phyloP scores from a whole-genome alignment of 805 yeast species.

The Wickerhamomyces rabaulensis region DNA sequence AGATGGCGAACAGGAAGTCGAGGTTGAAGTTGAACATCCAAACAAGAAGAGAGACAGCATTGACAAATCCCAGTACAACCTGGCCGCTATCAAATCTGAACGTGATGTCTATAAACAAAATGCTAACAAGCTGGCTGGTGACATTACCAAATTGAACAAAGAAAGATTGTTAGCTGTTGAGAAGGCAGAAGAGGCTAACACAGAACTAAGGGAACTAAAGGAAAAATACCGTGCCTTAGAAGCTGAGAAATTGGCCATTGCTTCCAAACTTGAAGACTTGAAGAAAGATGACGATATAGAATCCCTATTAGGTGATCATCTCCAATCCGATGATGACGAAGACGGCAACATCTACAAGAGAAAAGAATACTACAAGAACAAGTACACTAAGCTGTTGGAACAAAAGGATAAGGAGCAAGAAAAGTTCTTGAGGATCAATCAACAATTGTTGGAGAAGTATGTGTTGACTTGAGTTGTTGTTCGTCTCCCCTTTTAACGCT shows the following conservation, averaged over 20 bases:
- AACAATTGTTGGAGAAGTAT: slow-evolving; percentile 8
- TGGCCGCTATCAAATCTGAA: slow-evolving; percentile 1
- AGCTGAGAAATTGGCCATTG: slow-evolving; percentile 2
- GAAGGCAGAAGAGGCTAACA: background rate
- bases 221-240: slow-evolving; percentile 4
- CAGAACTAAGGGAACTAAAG: slow-evolving; percentile 3
- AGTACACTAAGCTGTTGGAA: slow-evolving; percentile 8
- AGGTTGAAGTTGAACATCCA: slow-evolving; percentile 1
- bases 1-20: background rate
- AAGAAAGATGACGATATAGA: background rate
- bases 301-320: background rate
- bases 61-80: background rate
- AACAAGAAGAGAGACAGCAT: background rate
- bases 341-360: slow-evolving; percentile 11
- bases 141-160: background rate
- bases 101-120: slow-evolving; percentile 3
- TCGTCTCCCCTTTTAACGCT: background rate
- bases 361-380: slow-evolving; percentile 19
- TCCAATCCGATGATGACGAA: background rate
- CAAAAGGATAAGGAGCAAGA: slow-evolving; percentile 9
- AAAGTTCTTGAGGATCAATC: slow-evolving; percentile 2
- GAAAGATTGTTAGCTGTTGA: background rate
- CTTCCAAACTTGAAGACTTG: background rate
- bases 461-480: slow-evolving; percentile 1
- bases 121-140: background rate